These are phyloP conservation scores for Mycena galericulata DNA, from an alignment of 768 basidiomycete genomes.

Conservation along the genomic window DNA sequence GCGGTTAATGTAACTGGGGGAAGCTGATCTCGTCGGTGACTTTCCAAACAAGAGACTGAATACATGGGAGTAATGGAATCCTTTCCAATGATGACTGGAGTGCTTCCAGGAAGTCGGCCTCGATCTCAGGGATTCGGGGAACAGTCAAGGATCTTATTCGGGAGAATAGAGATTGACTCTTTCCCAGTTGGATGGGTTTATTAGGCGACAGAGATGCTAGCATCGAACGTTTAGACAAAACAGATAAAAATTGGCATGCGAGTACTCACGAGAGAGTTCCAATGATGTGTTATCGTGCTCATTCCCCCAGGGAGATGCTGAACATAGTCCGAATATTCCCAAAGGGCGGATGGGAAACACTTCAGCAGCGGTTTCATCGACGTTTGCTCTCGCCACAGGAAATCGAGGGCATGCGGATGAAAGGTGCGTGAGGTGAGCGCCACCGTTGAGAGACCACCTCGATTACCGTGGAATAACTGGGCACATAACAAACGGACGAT, in stretches of 20 bases:
- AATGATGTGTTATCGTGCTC: not conserved
- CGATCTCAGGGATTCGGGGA: not conserved
- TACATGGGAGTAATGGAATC: not conserved
- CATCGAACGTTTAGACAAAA: not conserved
- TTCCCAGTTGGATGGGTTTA: not conserved
- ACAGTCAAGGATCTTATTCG: not conserved
- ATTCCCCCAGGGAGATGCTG: not conserved
- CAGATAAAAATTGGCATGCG: not conserved
- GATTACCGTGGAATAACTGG: not conserved
- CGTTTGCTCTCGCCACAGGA: not conserved
- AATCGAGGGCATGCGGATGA: not conserved
- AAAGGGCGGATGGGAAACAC: slow-evolving; percentile 2
- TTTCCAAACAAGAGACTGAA: not conserved
- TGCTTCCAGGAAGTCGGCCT: not conserved
- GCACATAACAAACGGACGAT: not conserved
- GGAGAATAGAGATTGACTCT: not conserved
- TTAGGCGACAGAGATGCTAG: not conserved
- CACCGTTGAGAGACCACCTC: not conserved
- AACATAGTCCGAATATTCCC: not conserved
- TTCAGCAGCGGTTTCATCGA: not conserved
- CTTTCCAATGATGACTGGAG: not conserved
- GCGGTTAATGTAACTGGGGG: not conserved
- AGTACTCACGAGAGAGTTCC: not conserved
- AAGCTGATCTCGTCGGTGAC: not conserved
- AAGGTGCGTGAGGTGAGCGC: not conserved